These are phyloP conservation scores for Fusarium marasasianum DNA, from an alignment of 2,329 filamentous ascomycete species.

Conservation along the genomic window DNA sequence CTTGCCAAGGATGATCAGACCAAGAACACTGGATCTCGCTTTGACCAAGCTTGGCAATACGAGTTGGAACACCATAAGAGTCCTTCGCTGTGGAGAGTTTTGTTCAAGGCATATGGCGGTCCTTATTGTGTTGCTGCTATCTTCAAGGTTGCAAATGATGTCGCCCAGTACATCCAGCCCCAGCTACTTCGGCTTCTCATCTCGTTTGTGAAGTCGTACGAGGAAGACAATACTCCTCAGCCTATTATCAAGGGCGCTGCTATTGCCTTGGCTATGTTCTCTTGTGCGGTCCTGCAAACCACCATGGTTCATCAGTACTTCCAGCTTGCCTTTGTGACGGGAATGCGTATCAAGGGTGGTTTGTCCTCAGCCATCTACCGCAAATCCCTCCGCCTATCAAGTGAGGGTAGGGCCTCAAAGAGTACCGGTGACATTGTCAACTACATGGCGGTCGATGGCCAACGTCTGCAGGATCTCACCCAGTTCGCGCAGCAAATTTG, in stretches of 20 bases:
- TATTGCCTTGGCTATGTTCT: slow-evolving; percentile 93
- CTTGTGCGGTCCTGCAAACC: slow-evolving; percentile 85
- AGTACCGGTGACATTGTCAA: slow-evolving; percentile 98
- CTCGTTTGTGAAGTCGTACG: slow-evolving; percentile 82
- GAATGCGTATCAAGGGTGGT: slow-evolving; percentile 95
- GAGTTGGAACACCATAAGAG: slow-evolving; percentile 75
- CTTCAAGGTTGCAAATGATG: slow-evolving; percentile 90
- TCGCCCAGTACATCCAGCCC: slow-evolving; percentile 88
- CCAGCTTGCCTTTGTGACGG: slow-evolving; percentile 91
- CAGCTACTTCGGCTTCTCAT: slow-evolving; percentile 89
- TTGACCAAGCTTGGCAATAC: slow-evolving; percentile 79
- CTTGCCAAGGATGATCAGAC: slow-evolving; percentile 84
- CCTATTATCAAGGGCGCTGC: slow-evolving; percentile 85
- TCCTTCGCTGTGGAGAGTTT: slow-evolving; percentile 81
- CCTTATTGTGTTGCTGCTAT: slow-evolving; percentile 84
- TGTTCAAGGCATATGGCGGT: slow-evolving; percentile 84
- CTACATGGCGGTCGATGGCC: slow-evolving; percentile 98
- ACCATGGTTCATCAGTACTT: slow-evolving; percentile 97
- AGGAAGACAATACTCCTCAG: slow-evolving; percentile 68
- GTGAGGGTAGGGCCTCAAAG: slow-evolving; percentile 88
- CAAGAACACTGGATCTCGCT: slow-evolving; percentile 72
- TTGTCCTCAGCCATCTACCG: slow-evolving; percentile 91
- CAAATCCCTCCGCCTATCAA: slow-evolving; percentile 89
- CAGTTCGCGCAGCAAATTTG: slow-evolving; percentile 96
- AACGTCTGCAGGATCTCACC: slow-evolving; percentile 91